phyloP scores from a whole-genome alignment of 2,329 filamentous ascomycete species.

The Verticillium alfalfae region DNA sequence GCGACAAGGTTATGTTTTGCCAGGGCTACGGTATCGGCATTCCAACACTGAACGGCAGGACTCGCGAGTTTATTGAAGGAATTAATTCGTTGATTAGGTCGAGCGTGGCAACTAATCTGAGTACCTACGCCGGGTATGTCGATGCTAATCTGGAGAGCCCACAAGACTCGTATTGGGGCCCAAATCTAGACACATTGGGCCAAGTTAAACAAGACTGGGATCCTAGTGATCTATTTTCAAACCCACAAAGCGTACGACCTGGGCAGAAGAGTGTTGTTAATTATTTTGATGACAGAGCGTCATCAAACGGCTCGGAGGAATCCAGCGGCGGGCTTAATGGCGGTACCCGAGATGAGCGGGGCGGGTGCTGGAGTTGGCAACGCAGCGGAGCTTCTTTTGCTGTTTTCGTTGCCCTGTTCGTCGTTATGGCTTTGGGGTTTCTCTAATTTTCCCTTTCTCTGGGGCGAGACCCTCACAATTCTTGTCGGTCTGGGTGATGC shows the following conservation, averaged over 20 bases:
- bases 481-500: too few species aligned
- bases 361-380: conserved; percentile 6
- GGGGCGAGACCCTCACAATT: too few species aligned
- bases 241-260: conserved; percentile 50
- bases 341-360: conserved; percentile 3
- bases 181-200: conserved; percentile 40
- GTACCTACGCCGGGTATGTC: conserved; percentile 60
- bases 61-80: conserved; percentile 43
- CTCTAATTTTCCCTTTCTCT: background rate
- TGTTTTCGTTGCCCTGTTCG: background rate
- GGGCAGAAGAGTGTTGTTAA: conserved; percentile 3
- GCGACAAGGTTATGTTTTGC: conserved; percentile 59
- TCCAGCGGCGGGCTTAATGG: background rate
- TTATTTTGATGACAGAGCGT: background rate
- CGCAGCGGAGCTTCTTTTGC: background rate
- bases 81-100: conserved; percentile 39
- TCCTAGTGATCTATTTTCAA: conserved; percentile 49
- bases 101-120: conserved; percentile 30
- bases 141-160: conserved; percentile 41
- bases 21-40: conserved; percentile 55
- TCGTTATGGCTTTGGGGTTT: background rate
- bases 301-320: background rate
- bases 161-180: conserved; percentile 50
- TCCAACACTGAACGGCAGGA: conserved; percentile 35
- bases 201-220: conserved; percentile 48